Conservation (phyloP, 768 basidiomycete species). For the Hydnum rufescens region DNA sequence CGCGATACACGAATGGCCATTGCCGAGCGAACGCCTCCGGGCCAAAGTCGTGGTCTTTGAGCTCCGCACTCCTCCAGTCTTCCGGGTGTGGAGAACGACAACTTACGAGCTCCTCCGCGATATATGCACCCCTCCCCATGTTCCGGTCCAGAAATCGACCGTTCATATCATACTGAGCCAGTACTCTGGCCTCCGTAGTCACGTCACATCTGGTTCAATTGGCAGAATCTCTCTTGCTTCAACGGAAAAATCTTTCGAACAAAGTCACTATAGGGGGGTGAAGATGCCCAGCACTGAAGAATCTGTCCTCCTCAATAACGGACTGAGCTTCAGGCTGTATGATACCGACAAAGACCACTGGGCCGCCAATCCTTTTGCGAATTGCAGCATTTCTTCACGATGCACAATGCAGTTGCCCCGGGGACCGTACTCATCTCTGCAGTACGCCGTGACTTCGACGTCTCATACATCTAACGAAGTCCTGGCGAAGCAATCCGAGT, state of each 20-base stretch:
- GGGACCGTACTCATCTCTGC: slow-evolving; percentile 19
- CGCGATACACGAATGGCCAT: slow-evolving; percentile 5
- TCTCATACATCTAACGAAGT: slow-evolving; percentile 25
- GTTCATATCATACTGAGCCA: neutral
- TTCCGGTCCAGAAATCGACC: neutral
- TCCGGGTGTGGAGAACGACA: slow-evolving; percentile 2
- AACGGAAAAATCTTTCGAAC: neutral
- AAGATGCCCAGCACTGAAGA: neutral
- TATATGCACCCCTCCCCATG: neutral
- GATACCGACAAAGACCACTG: slow-evolving; percentile 13
- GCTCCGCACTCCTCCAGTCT: neutral
- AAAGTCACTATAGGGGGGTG: neutral
- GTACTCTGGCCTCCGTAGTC: neutral
- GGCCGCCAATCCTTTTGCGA: slow-evolving; percentile 10
- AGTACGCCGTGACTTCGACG: slow-evolving; percentile 17
- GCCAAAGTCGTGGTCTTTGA: slow-evolving; percentile 5
- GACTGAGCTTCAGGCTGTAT: slow-evolving; percentile 17
- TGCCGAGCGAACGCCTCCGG: neutral
- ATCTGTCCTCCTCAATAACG: slow-evolving; percentile 14
- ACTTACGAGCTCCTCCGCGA: slow-evolving; percentile 3
- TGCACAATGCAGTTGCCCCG: slow-evolving; percentile 19
- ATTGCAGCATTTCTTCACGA: slow-evolving; percentile 9
- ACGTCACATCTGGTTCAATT: neutral
- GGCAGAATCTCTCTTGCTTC: slow-evolving; percentile 1
- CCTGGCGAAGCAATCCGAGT: slow-evolving; percentile 24